A percentile compares a stretch with the other conserved stretches of the same genome.
These are phyloP conservation scores for Leptomonas pyrrhocoris DNA, from an alignment of 208 protist species.

Conservation along the genomic window DNA sequence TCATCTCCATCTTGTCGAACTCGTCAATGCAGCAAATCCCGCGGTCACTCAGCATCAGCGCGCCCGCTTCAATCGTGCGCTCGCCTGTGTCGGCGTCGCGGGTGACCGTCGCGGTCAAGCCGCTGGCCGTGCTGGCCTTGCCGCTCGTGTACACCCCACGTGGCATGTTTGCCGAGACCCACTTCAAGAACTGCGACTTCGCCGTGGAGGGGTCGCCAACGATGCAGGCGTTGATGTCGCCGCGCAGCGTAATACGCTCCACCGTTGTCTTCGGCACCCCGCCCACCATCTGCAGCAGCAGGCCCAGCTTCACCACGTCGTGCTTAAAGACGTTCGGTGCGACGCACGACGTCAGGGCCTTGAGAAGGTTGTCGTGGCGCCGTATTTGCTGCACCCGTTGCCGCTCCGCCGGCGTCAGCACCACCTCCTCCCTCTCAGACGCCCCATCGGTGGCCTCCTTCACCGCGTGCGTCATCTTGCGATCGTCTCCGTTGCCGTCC, in stretches of 20 bases:
- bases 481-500: conserved; percentile 75
- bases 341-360: conserved; percentile 90
- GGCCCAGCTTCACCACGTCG: conserved; percentile 98
- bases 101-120: conserved; percentile 97
- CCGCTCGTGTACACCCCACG: conserved; percentile 98
- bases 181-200: conserved; percentile 99
- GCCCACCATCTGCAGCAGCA: conserved; percentile 98
- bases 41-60: conserved; percentile 99
- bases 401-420: conserved; percentile 74
- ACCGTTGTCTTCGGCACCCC: conserved; percentile 98
- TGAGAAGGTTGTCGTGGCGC: conserved; percentile 76
- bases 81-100: conserved; percentile 99
- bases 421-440: conserved; percentile 34
- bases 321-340: conserved; percentile 97
- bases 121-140: conserved; percentile 97
- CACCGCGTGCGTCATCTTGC: conserved; percentile 86
- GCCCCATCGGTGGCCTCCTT: conserved; percentile 67
- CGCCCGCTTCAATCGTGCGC: conserved; percentile 99
- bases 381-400: conserved; percentile 86
- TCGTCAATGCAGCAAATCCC: conserved; percentile 99
- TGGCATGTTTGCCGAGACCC: conserved; percentile 92
- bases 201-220: conserved; percentile 99
- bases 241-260: conserved; percentile 94
- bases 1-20: conserved; percentile 99
- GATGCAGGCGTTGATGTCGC: conserved; percentile 99